Conservation (phyloP, 2,329 filamentous ascomycete species). For the Ceratocystis cubensis region DNA sequence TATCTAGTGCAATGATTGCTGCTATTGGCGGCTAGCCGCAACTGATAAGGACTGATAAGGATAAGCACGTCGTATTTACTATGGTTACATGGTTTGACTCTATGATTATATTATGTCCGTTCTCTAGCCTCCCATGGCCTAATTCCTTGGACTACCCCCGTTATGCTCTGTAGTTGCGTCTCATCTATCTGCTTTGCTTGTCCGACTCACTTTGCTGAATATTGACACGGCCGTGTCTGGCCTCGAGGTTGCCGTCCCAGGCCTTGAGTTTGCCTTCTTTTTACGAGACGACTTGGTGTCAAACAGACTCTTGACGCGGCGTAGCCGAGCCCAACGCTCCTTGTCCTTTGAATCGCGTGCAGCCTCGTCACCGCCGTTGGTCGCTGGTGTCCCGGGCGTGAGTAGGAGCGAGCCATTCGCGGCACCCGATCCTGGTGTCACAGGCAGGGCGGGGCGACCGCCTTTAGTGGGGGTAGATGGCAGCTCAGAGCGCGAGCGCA, state of each 20-base stretch:
- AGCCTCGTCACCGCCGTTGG: slow-evolving; percentile 25
- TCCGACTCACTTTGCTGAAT: slow-evolving; percentile 8
- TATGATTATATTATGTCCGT: neutral
- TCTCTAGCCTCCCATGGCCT: no score
- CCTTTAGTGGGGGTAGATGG: slow-evolving; percentile 24
- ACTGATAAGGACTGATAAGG: neutral
- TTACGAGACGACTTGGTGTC: slow-evolving; percentile 51
- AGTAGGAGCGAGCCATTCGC: neutral
- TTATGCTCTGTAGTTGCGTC: no score
- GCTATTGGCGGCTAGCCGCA: neutral
- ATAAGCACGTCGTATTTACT: neutral
- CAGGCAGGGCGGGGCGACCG: neutral
- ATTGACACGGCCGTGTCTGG: slow-evolving; percentile 9
- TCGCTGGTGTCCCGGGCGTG: neutral
- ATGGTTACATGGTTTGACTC: neutral
- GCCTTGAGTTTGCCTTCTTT: slow-evolving; percentile 32
- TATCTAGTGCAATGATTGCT: neutral
- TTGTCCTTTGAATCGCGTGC: slow-evolving; percentile 49
- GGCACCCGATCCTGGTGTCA: neutral
- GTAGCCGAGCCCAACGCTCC: slow-evolving; percentile 58
- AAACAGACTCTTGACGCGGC: slow-evolving; percentile 59
- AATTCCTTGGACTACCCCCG: neutral
- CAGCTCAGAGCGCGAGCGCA: slow-evolving; percentile 18
- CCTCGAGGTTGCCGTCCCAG: slow-evolving; percentile 28
- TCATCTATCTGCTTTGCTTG: neutral